These are phyloP conservation scores for Hamigera avellanea DNA, from an alignment of 495 filamentous ascomycete genomes.

Conservation along the genomic window DNA sequence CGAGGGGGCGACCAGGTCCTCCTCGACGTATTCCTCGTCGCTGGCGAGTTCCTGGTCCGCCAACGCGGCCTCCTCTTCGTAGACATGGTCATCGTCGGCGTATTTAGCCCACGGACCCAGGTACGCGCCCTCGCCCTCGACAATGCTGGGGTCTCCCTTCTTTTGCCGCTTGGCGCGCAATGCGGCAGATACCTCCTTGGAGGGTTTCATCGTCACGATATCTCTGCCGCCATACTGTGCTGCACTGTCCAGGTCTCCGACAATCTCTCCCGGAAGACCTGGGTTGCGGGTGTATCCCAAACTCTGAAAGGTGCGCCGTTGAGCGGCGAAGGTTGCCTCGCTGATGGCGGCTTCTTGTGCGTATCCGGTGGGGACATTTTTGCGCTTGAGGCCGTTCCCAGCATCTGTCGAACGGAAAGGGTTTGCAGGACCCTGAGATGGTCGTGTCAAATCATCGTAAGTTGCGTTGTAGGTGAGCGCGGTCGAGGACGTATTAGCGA, in stretches of 20 bases:
- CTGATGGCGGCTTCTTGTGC: conserved; percentile 83
- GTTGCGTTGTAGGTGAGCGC: conserved; percentile 49
- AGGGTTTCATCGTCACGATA: conserved; percentile 45
- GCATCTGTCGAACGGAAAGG: conserved; percentile 58
- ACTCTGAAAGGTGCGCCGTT: conserved; percentile 66
- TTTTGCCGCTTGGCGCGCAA: conserved; percentile 61
- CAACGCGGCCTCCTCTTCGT: conserved; percentile 42
- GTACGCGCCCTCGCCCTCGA: conserved; percentile 79
- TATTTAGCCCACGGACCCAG: conserved; percentile 92
- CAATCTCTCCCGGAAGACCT: conserved; percentile 34
- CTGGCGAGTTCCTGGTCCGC: conserved; percentile 53
- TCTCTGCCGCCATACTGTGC: conserved; percentile 41
- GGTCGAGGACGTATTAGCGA: conserved; percentile 41
- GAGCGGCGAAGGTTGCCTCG: conserved; percentile 74
- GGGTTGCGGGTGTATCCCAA: conserved; percentile 49
- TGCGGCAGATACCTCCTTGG: conserved; percentile 56
- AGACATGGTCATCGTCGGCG: conserved; percentile 48
- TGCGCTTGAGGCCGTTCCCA: conserved; percentile 57
- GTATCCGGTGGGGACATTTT: conserved; percentile 82
- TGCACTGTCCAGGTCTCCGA: conserved; percentile 42
- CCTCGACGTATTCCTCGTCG: conserved; percentile 65
- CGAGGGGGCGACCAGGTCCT: conserved; percentile 22
- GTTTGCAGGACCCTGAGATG: conserved; percentile 62
- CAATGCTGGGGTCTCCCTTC: conserved; percentile 71
- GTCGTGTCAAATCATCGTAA: conserved; percentile 61